Base-by-base conservation (phyloP, 129 eudicot species). In the Pulicaria dysenterica region DNA sequence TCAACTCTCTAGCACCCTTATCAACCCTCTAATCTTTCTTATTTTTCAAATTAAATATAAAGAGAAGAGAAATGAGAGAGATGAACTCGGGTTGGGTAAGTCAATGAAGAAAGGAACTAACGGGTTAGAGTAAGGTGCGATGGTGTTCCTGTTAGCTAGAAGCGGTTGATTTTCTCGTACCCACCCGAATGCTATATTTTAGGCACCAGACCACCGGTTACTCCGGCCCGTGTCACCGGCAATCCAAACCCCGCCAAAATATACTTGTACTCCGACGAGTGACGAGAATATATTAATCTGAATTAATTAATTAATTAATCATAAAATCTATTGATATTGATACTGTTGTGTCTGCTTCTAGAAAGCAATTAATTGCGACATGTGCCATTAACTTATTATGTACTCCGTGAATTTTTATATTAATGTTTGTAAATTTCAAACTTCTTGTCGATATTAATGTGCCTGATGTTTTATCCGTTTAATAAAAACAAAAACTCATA, bases 341-440 rank as follows among this genome's bases (percentile, higher is more conserved):
- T 58, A 68, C 17, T 13, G 61, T 69, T 51, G 58, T 69, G 62
- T 53, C 49, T 69, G 7, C 63, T 69, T 51, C 74, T 69, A 69
- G 74, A 69, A 69, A 69, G 50, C 49, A 69, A 34, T 15, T 69
- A 69, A 69, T 8, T 17, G 67, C 67, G 4, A 39, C 67, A 60
- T 39, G 67, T 60, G 67, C 24, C 15, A 58, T 59, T 37, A 60
- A 12, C 46, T 4, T 59, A 37, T 4, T 59, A 36, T 38, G 19
- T 13, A 60, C 39, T 59, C 6, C 2, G 3, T 13, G 47, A 38
- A 61, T 3, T 39, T 39, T 39, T n/a, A 12, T 38, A 14, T 61
- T 5, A 61, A 38, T 56, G 13, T 13, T 54, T 54, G 12, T 54
- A 36, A 54, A 54, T 54, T 6, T 17, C 17, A 54, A 13, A 2